Evolutionary conservation across 2,329 filamentous ascomycete genomes (phyloP).

Genomic region (Epichloe uncinata): DNA sequence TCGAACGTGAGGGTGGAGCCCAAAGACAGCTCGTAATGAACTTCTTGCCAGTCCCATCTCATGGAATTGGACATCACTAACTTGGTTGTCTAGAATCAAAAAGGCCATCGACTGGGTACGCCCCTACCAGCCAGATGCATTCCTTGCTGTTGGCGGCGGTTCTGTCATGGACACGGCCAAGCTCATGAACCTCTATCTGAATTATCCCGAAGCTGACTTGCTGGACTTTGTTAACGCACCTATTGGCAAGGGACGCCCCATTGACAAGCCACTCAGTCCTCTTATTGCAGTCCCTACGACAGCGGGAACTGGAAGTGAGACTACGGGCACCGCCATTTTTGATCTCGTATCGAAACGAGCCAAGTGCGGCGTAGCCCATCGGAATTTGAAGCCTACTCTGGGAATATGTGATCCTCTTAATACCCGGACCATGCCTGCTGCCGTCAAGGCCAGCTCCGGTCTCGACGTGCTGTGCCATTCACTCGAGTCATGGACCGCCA

Average conservation of each 20-base stretch:
- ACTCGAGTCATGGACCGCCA: conserved; percentile 94
- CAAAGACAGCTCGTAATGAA: conserved; percentile 74
- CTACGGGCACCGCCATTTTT: conserved; percentile 95
- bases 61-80: conserved; percentile 17
- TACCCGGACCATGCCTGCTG: conserved; percentile 88
- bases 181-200: conserved; percentile 92
- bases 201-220: conserved; percentile 84
- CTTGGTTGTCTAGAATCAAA: conserved; percentile 46
- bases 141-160: conserved; percentile 77
- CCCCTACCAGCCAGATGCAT: conserved; percentile 70
- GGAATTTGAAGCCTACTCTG: conserved; percentile 87
- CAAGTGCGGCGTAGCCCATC: conserved; percentile 92
- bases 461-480: conserved; percentile 92
- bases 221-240: conserved; percentile 97
- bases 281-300: conserved; percentile 77
- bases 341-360: conserved; percentile 80
- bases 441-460: conserved; percentile 83
- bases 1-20: conserved; percentile 76
- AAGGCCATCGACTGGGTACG: conserved; percentile 83
- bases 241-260: conserved; percentile 70
- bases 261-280: conserved; percentile 56
- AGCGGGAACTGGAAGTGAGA: conserved; percentile 80
- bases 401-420: conserved; percentile 81
- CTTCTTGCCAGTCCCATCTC: neutral
- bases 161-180: conserved; percentile 98